Percentiles rank a stretch among this genome's conserved stretches.
phyloP scores from a whole-genome alignment of 169 alveolate genomes.

The Haemoproteus tartakovskyi region DNA sequence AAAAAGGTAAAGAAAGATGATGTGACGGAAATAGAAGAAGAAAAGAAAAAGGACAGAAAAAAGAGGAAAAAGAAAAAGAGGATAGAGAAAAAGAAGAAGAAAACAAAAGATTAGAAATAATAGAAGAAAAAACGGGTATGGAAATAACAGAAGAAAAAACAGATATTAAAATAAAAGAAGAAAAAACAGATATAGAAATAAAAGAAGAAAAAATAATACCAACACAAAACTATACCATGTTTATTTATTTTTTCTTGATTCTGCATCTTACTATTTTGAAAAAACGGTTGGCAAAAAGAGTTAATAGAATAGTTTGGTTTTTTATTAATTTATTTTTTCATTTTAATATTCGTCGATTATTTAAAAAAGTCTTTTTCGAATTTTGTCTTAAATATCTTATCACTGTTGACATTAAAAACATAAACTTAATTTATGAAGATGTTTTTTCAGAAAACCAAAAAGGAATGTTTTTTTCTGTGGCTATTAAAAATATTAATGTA shows the following conservation, averaged over 20 bases:
- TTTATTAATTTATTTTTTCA: background rate
- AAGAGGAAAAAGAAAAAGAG: too few relatives aligned
- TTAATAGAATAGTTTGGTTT: background rate
- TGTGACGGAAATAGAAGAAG: too few relatives aligned
- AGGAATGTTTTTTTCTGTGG: constrained; percentile 2
- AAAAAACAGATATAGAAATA: background rate
- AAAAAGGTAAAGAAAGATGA: too few relatives aligned
- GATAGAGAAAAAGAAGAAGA: background rate
- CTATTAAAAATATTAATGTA: background rate
- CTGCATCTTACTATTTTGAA: too few relatives aligned
- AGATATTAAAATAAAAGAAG: too few relatives aligned
- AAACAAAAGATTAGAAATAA: background rate
- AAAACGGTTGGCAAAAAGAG: background rate
- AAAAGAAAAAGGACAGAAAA: too few relatives aligned
- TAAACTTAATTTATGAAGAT: constrained; percentile 34
- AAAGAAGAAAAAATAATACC: too few relatives aligned
- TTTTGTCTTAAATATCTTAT: background rate
- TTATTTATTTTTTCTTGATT: too few relatives aligned
- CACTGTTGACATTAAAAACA: constrained; percentile 10
- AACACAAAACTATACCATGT: too few relatives aligned
- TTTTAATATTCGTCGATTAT: background rate
- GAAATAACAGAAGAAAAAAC: background rate
- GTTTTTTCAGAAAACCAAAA: background rate
- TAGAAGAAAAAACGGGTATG: background rate
- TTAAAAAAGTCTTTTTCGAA: background rate